Base-by-base conservation (phyloP, 257 asterid species). In the Asclepias syriaca region DNA sequence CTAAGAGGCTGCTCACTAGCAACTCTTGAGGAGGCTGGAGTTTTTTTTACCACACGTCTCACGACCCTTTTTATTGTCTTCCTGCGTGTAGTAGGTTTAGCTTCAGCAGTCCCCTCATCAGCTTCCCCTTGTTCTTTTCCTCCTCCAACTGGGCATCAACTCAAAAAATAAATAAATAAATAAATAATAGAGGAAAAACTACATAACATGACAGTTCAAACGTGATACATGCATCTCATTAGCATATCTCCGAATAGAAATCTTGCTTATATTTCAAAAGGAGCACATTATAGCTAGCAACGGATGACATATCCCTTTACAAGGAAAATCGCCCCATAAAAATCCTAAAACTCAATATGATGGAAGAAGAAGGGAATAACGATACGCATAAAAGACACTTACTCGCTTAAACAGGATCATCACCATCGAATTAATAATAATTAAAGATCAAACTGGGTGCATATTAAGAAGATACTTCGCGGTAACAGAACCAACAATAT, bases 1-100 rank as follows among this genome's bases (percentile, higher is more conserved):
- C 46, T 73, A 29, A 65, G 73, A 68, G 69, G 56, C 73, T 66
- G 70, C 50, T 68, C 73, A 45, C 69, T 50, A 72, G 74, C 76
- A 68, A 78, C 71, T 76, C 72, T 74, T 71, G 78, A 75, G 21
- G 83, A 76, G 48, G 68, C 60, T 77, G 83, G 77, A 53, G 64
- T 57, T 73, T 72, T 87, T 66, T 64, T 81, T n/a, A 83, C 74
- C 71, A 77, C 80, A 70, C 72, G 83, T 81, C 77, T 83, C 34
- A 81, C 84, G n/a, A 80, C 82, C 82, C 61, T 87, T 77, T 73
- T 78, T 53, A 79, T 74, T 53, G 67, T 73, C 82, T 75, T 85
- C 49, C 68, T 69, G 16, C 81, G 75, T 58, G 80, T 65, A 40
- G 66, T 72, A 72, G 85, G 78, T 77, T 87, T 83, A 50, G 79